Conservation (phyloP, 2,329 filamentous ascomycete species). For the Mycogone perniciosa region DNA sequence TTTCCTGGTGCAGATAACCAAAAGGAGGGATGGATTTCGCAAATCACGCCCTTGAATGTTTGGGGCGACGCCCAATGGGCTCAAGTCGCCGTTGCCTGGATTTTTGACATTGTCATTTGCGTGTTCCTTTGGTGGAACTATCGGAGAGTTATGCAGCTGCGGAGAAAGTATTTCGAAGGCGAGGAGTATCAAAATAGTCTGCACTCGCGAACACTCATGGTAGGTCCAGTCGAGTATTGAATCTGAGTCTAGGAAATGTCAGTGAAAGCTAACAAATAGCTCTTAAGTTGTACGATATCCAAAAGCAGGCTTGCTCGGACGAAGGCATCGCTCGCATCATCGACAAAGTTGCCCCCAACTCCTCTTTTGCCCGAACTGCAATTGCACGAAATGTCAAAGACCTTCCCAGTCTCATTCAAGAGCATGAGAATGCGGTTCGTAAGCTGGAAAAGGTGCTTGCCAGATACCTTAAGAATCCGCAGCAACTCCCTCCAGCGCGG, state of each 20-base stretch:
- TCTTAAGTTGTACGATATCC: conserved; percentile 72
- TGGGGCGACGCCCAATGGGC: conserved; percentile 50
- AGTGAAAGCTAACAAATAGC: conserved; percentile 8
- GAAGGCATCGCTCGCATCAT: conserved; percentile 83
- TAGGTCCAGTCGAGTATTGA: conserved; percentile 26
- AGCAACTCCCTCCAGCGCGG: conserved; percentile 67
- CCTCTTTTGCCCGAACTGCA: conserved; percentile 70
- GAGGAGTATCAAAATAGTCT: conserved; percentile 83
- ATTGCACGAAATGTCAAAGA: conserved; percentile 91
- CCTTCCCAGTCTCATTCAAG: conserved; percentile 74
- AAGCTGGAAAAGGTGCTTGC: conserved; percentile 77
- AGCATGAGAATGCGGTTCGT: conserved; percentile 75
- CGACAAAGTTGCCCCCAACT: conserved; percentile 70
- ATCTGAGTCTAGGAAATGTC: not conserved
- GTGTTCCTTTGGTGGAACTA: conserved; percentile 92
- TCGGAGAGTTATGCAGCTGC: conserved; percentile 60
- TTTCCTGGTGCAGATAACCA: conserved; percentile 14
- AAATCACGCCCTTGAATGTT: conserved; percentile 54
- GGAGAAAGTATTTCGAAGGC: conserved; percentile 75
- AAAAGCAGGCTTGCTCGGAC: conserved; percentile 67
- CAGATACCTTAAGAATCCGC: conserved; percentile 84
- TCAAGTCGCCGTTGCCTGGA: conserved; percentile 52
- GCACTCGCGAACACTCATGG: conserved; percentile 66
- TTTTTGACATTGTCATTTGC: conserved; percentile 68
- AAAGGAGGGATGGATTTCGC: conserved; percentile 42